Evolutionary conservation across 139 green algal genomes (phyloP).

Genomic region (Deuterostichococcus epilithicus): DNA sequence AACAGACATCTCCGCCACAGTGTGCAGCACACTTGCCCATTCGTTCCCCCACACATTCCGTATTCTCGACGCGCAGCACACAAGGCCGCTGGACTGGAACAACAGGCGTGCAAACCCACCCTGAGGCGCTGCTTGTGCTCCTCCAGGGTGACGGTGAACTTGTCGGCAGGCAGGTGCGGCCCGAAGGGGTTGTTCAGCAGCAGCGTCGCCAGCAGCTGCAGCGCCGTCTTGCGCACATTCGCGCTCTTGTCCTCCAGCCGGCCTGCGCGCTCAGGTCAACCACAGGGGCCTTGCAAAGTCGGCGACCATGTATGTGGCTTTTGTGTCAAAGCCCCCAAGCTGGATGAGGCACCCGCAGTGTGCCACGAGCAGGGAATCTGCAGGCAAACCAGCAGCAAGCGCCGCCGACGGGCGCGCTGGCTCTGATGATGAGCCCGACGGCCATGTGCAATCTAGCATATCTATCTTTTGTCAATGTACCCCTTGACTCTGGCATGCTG

Average conservation of each 20-base stretch:
- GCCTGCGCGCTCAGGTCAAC: slow-evolving; percentile 18
- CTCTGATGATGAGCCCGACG: too few species aligned
- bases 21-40: neutral
- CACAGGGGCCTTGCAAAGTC: too few species aligned
- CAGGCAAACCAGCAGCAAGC: too few species aligned
- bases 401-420: too few species aligned
- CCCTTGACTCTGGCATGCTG: neutral
- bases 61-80: neutral
- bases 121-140: slow-evolving; percentile 36
- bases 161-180: slow-evolving; percentile 34
- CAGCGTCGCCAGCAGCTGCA: slow-evolving; percentile 67
- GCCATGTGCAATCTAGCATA: too few species aligned
- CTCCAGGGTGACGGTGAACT: slow-evolving; percentile 27
- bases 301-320: too few species aligned
- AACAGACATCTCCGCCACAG: too few species aligned
- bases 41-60: neutral
- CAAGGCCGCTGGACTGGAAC: neutral
- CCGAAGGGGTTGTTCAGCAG: slow-evolving; percentile 78
- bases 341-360: too few species aligned
- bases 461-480: too few species aligned
- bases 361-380: too few species aligned
- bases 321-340: too few species aligned
- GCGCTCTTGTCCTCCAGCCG: slow-evolving; percentile 77
- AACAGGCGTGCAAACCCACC: slow-evolving; percentile 8
- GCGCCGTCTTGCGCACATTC: slow-evolving; percentile 69